These are phyloP conservation scores for Cyamopsis tetragonoloba DNA, from an alignment of 306 rosid genomes.

Conservation along the genomic window DNA sequence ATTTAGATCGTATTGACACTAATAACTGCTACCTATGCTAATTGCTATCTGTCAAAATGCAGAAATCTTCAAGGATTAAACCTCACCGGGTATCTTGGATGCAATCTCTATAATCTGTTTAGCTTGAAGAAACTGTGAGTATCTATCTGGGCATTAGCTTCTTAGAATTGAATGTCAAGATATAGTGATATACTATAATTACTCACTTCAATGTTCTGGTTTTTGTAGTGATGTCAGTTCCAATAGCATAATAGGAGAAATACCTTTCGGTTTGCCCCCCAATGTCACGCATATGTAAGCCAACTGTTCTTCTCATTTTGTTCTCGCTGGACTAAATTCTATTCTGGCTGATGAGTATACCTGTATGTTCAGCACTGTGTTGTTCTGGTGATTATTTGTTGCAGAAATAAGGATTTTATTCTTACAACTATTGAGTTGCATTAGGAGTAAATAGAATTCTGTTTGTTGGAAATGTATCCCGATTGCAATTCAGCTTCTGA, in stretches of 20 bases:
- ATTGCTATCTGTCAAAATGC: conserved; percentile 27
- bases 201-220: conserved; percentile 16
- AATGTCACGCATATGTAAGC: conserved; percentile 68
- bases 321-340: background rate
- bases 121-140: conserved; percentile 65
- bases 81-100: conserved; percentile 61
- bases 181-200: background rate
- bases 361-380: background rate
- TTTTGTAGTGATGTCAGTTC: conserved; percentile 69
- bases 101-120: conserved; percentile 42
- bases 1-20: background rate
- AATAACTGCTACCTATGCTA: background rate
- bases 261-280: conserved; percentile 58
- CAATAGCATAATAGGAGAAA: conserved; percentile 58
- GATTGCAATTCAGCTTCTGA: background rate
- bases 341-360: background rate
- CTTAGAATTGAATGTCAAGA: background rate
- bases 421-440: conserved; percentile 44
- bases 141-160: background rate
- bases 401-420: conserved; percentile 60
- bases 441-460: background rate
- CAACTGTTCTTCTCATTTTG: background rate
- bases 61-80: conserved; percentile 67
- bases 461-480: background rate
- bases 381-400: conserved; percentile 20